Conservation (phyloP, 495 filamentous ascomycete genomes). For the Cladorrhinum samala region DNA sequence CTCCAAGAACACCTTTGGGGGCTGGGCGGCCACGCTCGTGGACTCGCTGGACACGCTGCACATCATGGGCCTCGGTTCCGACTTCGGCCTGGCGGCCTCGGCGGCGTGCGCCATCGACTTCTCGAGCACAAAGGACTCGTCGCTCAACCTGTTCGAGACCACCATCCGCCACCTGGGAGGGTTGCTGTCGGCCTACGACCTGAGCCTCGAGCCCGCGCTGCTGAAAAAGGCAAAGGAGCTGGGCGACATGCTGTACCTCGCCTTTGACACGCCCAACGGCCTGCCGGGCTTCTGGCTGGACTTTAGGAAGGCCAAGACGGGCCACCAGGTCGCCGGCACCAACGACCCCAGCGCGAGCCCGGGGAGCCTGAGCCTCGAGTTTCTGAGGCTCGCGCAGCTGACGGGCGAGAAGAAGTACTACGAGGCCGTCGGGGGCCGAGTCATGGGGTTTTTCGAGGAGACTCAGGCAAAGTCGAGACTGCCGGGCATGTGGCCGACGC, state of each 20-base stretch:
- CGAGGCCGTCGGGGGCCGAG: slow-evolving; percentile 72
- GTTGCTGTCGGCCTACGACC: slow-evolving; percentile 69
- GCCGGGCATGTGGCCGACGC: slow-evolving; percentile 76
- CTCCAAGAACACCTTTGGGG: slow-evolving; percentile 61
- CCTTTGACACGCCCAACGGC: slow-evolving; percentile 84
- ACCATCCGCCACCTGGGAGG: slow-evolving; percentile 76
- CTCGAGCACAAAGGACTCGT: slow-evolving; percentile 48
- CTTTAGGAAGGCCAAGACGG: slow-evolving; percentile 50
- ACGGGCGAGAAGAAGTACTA: slow-evolving; percentile 78
- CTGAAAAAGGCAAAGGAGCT: slow-evolving; percentile 76
- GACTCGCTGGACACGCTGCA: slow-evolving; percentile 80
- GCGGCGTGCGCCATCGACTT: slow-evolving; percentile 67
- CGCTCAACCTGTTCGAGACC: slow-evolving; percentile 74
- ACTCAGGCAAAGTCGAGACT: slow-evolving; percentile 61
- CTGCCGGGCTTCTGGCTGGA: slow-evolving; percentile 75
- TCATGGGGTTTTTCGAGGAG: slow-evolving; percentile 64
- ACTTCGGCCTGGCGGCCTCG: slow-evolving; percentile 70
- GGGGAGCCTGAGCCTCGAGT: slow-evolving; percentile 75
- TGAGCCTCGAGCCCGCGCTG: slow-evolving; percentile 53
- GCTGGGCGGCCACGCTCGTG: slow-evolving; percentile 88
- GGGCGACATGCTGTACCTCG: slow-evolving; percentile 70
- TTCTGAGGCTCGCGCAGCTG: slow-evolving; percentile 76
- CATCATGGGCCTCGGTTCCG: slow-evolving; percentile 80
- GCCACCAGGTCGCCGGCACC: slow-evolving; percentile 39
- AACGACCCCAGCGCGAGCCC: slow-evolving; percentile 53